Conservation (phyloP, 768 basidiomycete genomes). For the Amanita fuliginea region DNA sequence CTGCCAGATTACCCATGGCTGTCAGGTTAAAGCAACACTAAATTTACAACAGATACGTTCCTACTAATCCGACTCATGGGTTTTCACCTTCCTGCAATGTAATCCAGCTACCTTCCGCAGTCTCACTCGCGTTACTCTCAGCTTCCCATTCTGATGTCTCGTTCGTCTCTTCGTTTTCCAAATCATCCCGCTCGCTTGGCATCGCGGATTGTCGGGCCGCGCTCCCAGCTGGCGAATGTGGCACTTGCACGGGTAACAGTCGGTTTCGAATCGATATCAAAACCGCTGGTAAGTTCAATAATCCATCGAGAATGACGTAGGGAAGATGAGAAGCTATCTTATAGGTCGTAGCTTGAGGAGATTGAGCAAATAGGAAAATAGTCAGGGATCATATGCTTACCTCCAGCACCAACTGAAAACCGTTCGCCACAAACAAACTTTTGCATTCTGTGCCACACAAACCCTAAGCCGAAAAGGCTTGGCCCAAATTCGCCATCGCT, state of each 20-base stretch:
- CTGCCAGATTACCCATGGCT: not conserved
- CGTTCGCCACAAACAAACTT: constrained; percentile 58
- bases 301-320: constrained; percentile 44
- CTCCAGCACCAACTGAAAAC: constrained; percentile 70
- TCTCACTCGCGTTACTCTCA: constrained; percentile 50
- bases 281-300: constrained; percentile 57
- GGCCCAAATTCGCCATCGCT: constrained; percentile 39
- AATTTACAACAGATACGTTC: not conserved
- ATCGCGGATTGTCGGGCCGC: constrained; percentile 7
- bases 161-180: constrained; percentile 24
- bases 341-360: constrained; percentile 53
- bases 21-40: not conserved
- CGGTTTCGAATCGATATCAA: constrained; percentile 53
- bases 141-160: constrained; percentile 52
- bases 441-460: constrained; percentile 35
- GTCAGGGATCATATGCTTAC: constrained; percentile 26
- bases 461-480: constrained; percentile 30
- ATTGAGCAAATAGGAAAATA: constrained; percentile 2
- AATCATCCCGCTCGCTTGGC: constrained; percentile 9
- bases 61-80: not conserved
- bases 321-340: constrained; percentile 63
- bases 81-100: constrained; percentile 28
- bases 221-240: constrained; percentile 26
- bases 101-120: constrained; percentile 59
- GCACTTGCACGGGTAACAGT: constrained; percentile 36